Evolutionary conservation across 495 filamentous ascomycete genomes (phyloP).

Genomic region (Clohesyomyces aquaticus): DNA sequence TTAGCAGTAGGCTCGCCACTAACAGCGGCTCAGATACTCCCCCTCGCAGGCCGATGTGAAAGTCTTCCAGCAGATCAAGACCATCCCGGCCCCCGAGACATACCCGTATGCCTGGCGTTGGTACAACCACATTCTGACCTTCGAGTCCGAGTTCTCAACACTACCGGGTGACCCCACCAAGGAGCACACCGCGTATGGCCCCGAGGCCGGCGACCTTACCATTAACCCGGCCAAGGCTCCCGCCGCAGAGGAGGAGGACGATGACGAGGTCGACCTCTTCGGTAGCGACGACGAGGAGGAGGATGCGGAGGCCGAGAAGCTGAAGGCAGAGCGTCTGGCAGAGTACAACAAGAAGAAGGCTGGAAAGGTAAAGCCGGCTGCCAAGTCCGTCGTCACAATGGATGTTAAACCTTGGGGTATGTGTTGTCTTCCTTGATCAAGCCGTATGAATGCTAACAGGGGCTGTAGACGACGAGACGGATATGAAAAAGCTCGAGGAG

Average conservation of each 20-base stretch:
- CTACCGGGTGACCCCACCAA: constrained; percentile 90
- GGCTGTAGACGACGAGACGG: constrained; percentile 81
- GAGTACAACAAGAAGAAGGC: constrained; percentile 99
- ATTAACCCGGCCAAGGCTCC: constrained; percentile 87
- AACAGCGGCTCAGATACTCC: constrained; percentile 60
- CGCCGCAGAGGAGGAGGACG: constrained; percentile 69
- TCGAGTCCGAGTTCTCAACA: constrained; percentile 85
- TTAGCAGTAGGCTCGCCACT: constrained; percentile 15
- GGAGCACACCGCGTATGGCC: constrained; percentile 87
- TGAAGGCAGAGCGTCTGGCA: constrained; percentile 84
- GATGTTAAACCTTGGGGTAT: constrained; percentile 99
- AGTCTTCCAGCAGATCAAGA: constrained; percentile 84
- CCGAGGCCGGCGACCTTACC: constrained; percentile 73
- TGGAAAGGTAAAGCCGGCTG: constrained; percentile 81
- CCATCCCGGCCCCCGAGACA: constrained; percentile 74
- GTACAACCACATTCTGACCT: constrained; percentile 97
- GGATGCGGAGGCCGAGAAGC: constrained; percentile 77
- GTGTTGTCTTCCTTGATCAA: constrained; percentile 44
- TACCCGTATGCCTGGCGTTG: constrained; percentile 94
- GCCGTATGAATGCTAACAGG: constrained; percentile 21
- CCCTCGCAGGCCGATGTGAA: constrained; percentile 96
- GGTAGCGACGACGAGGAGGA: constrained; percentile 90
- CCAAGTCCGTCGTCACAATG: constrained; percentile 93
- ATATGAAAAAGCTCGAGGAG: constrained; percentile 79
- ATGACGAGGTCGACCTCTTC: constrained; percentile 88